Evolutionary conservation across 129 eudicot genomes (phyloP).

Genomic region (Lactuca saligna): DNA sequence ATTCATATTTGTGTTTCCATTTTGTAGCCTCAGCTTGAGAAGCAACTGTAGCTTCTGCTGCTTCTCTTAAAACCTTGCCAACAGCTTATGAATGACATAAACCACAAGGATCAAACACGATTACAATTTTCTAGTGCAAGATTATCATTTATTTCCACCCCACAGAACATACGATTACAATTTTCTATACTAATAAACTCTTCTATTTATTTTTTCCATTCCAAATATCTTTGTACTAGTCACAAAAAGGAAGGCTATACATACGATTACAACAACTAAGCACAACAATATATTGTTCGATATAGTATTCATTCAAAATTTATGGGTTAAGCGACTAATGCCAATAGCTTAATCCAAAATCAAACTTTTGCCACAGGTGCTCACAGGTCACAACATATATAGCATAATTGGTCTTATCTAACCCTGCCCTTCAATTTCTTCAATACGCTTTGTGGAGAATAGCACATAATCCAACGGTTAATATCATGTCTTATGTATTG

Average conservation of each 20-base stretch:
- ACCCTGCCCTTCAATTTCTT: background rate
- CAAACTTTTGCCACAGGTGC: background rate
- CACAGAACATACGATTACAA: background rate
- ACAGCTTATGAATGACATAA: no score
- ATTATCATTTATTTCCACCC: conserved; percentile 1
- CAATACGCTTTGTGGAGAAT: conserved; percentile 1
- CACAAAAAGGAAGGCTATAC: background rate
- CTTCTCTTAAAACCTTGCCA: no score
- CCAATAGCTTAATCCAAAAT: conserved; percentile 8
- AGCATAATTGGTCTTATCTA: background rate
- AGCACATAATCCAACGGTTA: background rate
- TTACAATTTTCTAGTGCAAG: background rate
- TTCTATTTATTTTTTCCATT: background rate
- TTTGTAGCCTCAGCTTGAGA: no score
- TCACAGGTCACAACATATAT: background rate
- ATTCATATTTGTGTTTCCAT: no score
- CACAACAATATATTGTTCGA: background rate
- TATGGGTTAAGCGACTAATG: background rate
- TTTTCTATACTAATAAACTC: background rate
- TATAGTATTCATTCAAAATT: conserved; percentile 9
- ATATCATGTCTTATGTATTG: background rate
- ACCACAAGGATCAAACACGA: no score
- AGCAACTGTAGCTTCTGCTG: no score
- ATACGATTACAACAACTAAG: conserved; percentile 16
- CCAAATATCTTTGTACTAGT: background rate